These are phyloP conservation scores for Starmera amethionina DNA, from an alignment of 805 yeast genomes.

Conservation along the genomic window DNA sequence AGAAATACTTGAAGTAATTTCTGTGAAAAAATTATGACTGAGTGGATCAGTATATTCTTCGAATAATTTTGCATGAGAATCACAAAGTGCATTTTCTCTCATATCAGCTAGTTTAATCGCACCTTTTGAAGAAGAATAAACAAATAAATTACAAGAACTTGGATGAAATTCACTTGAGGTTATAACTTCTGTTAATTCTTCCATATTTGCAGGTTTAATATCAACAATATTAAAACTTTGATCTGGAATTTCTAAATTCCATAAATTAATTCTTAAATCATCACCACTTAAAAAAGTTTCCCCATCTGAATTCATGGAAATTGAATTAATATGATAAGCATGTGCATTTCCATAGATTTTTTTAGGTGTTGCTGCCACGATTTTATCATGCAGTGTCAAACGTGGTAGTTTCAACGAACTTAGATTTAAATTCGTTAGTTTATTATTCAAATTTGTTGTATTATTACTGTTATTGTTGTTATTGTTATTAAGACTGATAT, in stretches of 20 bases:
- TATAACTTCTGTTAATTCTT: slow-evolving; percentile 95
- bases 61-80: slow-evolving; percentile 73
- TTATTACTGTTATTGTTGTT: slow-evolving; percentile 4
- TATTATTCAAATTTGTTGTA: slow-evolving; percentile 7
- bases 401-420: slow-evolving; percentile 68
- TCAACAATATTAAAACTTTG: slow-evolving; percentile 96
- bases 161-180: slow-evolving; percentile 98
- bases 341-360: slow-evolving; percentile 91
- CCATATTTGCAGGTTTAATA: slow-evolving; percentile 97
- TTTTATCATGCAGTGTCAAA: slow-evolving; percentile 87
- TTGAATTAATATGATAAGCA: slow-evolving; percentile 95
- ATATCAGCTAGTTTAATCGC: slow-evolving; percentile 92
- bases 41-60: slow-evolving; percentile 92
- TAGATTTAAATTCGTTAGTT: slow-evolving; percentile 24
- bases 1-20: slow-evolving; percentile 87
- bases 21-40: slow-evolving; percentile 92
- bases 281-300: slow-evolving; percentile 92
- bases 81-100: slow-evolving; percentile 94
- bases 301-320: slow-evolving; percentile 88
- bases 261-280: slow-evolving; percentile 87
- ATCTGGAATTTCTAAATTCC: slow-evolving; percentile 92
- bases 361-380: slow-evolving; percentile 91
- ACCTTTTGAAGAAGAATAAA: slow-evolving; percentile 94
- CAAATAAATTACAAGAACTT: slow-evolving; percentile 78
- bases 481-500: background rate